Evolutionary conservation across 805 yeast genomes (phyloP), one percentile per base, ranked within the genome.

Genomic region (Zygosaccharomyces lentus): DNA sequence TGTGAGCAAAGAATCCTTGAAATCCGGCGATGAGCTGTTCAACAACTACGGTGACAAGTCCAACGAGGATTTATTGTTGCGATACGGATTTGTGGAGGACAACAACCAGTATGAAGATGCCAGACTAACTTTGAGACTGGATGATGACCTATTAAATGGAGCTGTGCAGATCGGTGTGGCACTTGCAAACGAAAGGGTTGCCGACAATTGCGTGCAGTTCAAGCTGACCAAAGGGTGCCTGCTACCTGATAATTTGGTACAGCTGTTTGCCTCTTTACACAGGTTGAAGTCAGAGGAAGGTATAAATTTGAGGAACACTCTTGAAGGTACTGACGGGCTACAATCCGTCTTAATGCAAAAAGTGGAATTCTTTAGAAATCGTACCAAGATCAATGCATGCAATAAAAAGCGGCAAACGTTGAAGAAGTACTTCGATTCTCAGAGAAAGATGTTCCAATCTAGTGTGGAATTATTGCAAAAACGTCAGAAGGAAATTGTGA

Each of bases 41-140:
- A 89, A 89, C 61, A 86, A 87, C 64, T 89, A 90, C 64, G 97
- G 96, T 2, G 80, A 85, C 44, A 89, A 88, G 63, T 84, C 93
- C 0, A 89, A 88, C 58, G 95, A 86, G 52, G 96, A 87, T 52
- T 64, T 89, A 23, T 64, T 90, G 5, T 66, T 89, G 54, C 89
- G 84, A 0, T 90, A 90, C 62, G 97, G 97, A 0, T 90, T 90
- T 64, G 75, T 80, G 8, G 74, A 73, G 13, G 69, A 69, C 13
- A 65, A 75, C 38, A 85, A 84, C 54, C 67, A 68, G 8, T 78
- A 78, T 29, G 91, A 86, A 51, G 58, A 69, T 4, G 68, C 81
- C 1, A 80, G 80, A 12, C 71, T 89, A 36, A 74, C 84, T 4
- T 70, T 88, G 46, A 78, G 78, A 57, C 66, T 86, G 7, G 70